Conservation (phyloP, 2,329 filamentous ascomycete genomes). For the Diaporthe helianthi region DNA sequence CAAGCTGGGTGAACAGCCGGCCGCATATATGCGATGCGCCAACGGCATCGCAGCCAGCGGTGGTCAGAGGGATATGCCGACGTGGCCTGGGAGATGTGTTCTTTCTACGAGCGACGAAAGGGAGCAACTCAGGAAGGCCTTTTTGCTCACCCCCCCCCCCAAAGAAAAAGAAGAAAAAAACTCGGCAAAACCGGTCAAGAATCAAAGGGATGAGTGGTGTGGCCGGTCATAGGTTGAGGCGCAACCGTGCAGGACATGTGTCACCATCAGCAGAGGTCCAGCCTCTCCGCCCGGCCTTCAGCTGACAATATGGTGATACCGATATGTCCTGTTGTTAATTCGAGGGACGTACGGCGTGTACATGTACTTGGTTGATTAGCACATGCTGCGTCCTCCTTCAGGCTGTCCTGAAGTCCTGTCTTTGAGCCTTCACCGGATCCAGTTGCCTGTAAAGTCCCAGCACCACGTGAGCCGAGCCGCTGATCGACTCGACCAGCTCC, state of each 20-base stretch:
- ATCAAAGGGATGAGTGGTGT: background rate
- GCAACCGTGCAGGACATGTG: background rate
- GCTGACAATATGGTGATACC: background rate
- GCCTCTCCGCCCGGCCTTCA: background rate
- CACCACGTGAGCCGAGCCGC: conserved; percentile 5
- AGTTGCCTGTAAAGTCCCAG: background rate
- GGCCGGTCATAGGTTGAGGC: background rate
- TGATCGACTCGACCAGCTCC: background rate
- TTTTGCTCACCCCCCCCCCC: too few relatives aligned
- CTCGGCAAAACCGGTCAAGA: background rate
- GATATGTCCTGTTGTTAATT: background rate
- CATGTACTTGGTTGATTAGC: background rate
- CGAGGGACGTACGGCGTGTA: too few relatives aligned
- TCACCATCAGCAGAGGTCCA: background rate
- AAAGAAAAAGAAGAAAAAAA: background rate
- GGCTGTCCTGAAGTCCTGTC: background rate
- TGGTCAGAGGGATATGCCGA: background rate
- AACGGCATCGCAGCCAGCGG: background rate
- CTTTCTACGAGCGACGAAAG: too few relatives aligned
- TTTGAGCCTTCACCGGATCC: too few relatives aligned
- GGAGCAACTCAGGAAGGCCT: background rate
- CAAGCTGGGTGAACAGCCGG: background rate
- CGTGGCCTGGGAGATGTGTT: background rate
- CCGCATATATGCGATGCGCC: background rate
- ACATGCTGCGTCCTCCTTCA: background rate